Evolutionary conservation across 495 filamentous ascomycete genomes (phyloP).

Genomic region (Daldinia bambusicola): DNA sequence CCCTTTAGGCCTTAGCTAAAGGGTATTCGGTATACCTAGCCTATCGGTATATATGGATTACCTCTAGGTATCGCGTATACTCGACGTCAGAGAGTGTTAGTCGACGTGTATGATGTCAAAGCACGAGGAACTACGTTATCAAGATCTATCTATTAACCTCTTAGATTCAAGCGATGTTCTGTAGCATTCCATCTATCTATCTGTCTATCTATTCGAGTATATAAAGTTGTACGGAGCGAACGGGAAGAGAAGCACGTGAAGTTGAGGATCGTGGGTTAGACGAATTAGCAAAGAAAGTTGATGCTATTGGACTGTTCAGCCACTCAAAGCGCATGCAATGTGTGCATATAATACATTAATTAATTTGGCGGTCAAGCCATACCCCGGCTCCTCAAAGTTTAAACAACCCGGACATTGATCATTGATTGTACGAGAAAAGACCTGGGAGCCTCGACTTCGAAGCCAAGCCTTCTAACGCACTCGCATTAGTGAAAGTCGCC

Average conservation of each 20-base stretch:
- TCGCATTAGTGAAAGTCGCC: constrained; percentile 33
- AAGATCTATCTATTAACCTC: neutral
- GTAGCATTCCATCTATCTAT: neutral
- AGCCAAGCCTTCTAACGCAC: constrained; percentile 31
- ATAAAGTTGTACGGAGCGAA: neutral
- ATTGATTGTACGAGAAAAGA: constrained; percentile 11
- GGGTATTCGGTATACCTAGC: neutral
- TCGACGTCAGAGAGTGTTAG: constrained; percentile 1
- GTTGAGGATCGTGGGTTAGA: neutral
- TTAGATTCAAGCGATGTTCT: neutral
- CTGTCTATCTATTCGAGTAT: neutral
- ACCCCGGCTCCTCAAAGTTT: constrained; percentile 8
- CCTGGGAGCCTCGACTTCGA: constrained; percentile 31
- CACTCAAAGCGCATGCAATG: neutral
- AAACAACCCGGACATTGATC: constrained; percentile 3
- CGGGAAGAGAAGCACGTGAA: constrained; percentile 22
- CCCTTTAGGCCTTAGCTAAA: constrained; percentile 1
- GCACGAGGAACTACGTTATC: constrained; percentile 24
- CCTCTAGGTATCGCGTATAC: constrained; percentile 2
- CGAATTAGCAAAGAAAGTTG: constrained; percentile 1
- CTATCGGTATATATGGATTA: neutral
- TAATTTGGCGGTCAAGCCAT: constrained; percentile 37
- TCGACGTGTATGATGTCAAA: constrained; percentile 36
- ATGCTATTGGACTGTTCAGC: constrained; percentile 2
- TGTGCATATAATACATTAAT: constrained; percentile 24